Conservation (phyloP, 768 basidiomycete genomes). For the Pleurotus platypus region DNA sequence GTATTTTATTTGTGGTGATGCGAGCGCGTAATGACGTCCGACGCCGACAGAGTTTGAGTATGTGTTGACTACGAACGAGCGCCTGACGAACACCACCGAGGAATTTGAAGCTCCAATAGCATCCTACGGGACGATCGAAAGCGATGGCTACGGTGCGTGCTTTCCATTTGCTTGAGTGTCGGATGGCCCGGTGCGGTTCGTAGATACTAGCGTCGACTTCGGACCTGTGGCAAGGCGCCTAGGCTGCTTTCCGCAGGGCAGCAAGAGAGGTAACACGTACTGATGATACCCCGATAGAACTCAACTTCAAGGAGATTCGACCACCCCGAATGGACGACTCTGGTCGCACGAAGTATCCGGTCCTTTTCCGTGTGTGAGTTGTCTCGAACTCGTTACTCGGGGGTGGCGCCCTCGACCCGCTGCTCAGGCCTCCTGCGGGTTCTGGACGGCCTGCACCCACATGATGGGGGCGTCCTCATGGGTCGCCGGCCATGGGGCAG, state of each 20-base stretch:
- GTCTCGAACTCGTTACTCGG: neutral
- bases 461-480: neutral
- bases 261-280: neutral
- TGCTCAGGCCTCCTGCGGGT: too few species aligned
- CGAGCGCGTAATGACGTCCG: neutral
- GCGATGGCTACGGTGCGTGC: constrained; percentile 74
- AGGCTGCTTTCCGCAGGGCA: neutral
- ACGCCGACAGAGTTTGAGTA: constrained; percentile 51
- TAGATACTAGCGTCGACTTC: neutral
- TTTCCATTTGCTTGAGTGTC: neutral
- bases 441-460: neutral
- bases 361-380: constrained; percentile 80
- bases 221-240: constrained; percentile 8
- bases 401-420: too few species aligned
- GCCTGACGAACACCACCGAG: constrained; percentile 57
- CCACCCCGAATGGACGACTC: constrained; percentile 93
- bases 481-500: neutral
- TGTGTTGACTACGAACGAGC: constrained; percentile 67
- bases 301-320: constrained; percentile 88
- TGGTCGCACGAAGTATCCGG: constrained; percentile 94
- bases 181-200: neutral
- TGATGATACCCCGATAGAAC: constrained; percentile 44
- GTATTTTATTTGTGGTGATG: neutral
- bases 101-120: constrained; percentile 73
- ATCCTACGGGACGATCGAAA: constrained; percentile 66